These are phyloP conservation scores for Zygnema circumcarinatum DNA, from an alignment of 139 green algal species.

Conservation along the genomic window DNA sequence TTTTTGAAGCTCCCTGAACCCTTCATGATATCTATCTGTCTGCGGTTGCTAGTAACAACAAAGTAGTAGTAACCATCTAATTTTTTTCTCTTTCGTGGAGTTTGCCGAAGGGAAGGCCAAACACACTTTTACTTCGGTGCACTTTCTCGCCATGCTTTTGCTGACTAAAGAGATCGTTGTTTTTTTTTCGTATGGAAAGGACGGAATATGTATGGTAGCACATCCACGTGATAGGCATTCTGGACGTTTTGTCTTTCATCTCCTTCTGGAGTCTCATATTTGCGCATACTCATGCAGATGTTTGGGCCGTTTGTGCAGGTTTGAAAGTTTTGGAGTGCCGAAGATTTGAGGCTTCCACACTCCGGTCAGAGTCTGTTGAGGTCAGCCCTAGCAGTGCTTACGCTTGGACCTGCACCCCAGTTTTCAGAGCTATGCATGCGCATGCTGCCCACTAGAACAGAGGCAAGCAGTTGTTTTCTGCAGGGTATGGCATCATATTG, in stretches of 20 bases:
- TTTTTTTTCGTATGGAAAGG: not conserved
- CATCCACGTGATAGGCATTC: not conserved
- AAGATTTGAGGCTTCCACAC: not conserved
- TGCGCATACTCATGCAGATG: not conserved
- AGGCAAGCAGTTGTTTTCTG: not conserved
- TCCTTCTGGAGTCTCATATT: not conserved
- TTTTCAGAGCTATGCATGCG: not conserved
- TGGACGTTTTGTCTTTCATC: too few species aligned
- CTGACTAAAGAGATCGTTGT: not conserved
- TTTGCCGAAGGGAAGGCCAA: too few species aligned
- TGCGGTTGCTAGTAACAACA: not conserved
- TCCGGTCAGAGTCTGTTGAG: not conserved
- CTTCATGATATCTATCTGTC: not conserved
- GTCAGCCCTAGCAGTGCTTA: not conserved
- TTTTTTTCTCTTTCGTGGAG: not conserved
- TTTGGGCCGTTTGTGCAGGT: not conserved
- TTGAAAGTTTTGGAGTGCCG: not conserved
- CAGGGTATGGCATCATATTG: not conserved
- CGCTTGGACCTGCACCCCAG: not conserved
- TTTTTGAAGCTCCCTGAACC: not conserved
- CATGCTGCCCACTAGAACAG: too few species aligned
- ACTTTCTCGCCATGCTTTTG: not conserved
- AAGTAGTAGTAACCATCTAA: not conserved
- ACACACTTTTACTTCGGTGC: not conserved
- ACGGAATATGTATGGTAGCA: not conserved